phyloP scores from a whole-genome alignment of 805 yeast species.

The Cyberlindnera euphorbiiphila region DNA sequence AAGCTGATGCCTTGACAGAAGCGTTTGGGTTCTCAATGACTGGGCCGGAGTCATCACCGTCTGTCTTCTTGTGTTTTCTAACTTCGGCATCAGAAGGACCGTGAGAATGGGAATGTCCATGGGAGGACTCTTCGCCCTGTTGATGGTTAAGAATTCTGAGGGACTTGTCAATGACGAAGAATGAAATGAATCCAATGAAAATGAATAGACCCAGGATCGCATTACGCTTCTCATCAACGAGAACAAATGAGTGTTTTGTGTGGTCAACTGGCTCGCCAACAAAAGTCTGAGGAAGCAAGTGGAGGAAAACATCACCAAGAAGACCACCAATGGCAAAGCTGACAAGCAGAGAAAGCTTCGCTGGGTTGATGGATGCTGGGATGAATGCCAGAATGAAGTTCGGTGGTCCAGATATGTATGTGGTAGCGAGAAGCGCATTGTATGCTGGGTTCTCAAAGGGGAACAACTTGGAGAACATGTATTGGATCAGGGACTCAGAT shows the following conservation, averaged over 20 bases:
- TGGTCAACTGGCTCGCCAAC: slow-evolving; percentile 46
- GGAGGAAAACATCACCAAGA: slow-evolving; percentile 71
- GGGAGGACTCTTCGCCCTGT: slow-evolving; percentile 23
- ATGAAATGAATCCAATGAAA: slow-evolving; percentile 56
- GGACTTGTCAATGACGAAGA: slow-evolving; percentile 59
- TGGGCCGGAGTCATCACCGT: slow-evolving; percentile 26
- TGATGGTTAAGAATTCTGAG: slow-evolving; percentile 47
- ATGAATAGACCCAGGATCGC: slow-evolving; percentile 49
- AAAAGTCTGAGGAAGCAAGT: slow-evolving; percentile 66
- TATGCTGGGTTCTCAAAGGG: slow-evolving; percentile 53
- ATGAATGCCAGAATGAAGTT: slow-evolving; percentile 50
- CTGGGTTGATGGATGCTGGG: slow-evolving; percentile 53
- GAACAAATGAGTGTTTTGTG: slow-evolving; percentile 38
- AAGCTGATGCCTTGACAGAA: slow-evolving; percentile 44
- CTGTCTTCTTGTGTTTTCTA: slow-evolving; percentile 22
- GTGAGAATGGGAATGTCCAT: slow-evolving; percentile 35
- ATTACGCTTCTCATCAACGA: slow-evolving; percentile 49
- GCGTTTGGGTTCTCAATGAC: slow-evolving; percentile 33
- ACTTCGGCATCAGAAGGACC: slow-evolving; percentile 22
- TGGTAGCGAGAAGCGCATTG: slow-evolving; percentile 60
- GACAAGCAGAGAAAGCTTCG: slow-evolving; percentile 49
- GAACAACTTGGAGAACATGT: slow-evolving; percentile 40
- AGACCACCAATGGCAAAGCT: slow-evolving; percentile 76
- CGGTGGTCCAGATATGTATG: slow-evolving; percentile 64
- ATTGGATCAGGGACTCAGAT: slow-evolving; percentile 31